phyloP scores from a whole-genome alignment of 176 grass and related monocot genomes.

The Bromus sterilis region DNA sequence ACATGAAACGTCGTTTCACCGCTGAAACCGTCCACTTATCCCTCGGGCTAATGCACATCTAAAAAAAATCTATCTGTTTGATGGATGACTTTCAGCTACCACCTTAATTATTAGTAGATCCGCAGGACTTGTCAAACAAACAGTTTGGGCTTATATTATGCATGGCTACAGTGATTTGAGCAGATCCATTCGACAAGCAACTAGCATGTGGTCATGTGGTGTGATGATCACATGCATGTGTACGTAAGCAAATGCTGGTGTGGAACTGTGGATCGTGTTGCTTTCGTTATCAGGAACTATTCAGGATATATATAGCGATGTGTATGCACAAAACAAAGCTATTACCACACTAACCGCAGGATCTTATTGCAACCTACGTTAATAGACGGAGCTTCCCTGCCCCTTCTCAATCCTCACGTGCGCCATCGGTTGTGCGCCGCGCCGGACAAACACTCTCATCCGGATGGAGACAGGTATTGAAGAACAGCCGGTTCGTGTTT shows the following conservation, averaged over 20 bases:
- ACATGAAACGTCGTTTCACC: too few species aligned
- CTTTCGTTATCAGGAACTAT: not conserved
- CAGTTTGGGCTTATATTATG: not conserved
- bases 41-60: too few species aligned
- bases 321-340: not conserved
- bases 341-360: not conserved
- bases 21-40: too few species aligned
- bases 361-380: not conserved
- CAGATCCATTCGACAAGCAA: too few species aligned
- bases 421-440: not conserved
- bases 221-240: too few species aligned
- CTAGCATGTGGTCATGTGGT: too few species aligned
- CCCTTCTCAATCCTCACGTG: slow-evolving; percentile 33
- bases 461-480: slow-evolving; percentile 21
- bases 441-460: not conserved
- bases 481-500: not conserved
- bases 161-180: not conserved
- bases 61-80: too few species aligned
- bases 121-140: not conserved
- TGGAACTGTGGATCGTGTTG: not conserved
- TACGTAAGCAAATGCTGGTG: not conserved
- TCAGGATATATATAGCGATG: not conserved
- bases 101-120: too few species aligned
- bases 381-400: slow-evolving; percentile 16
- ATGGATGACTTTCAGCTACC: too few species aligned